Evolutionary conservation across 1,284 basidiomycete genomes (phyloP).

Genomic region (Apiotrichum gracile): DNA sequence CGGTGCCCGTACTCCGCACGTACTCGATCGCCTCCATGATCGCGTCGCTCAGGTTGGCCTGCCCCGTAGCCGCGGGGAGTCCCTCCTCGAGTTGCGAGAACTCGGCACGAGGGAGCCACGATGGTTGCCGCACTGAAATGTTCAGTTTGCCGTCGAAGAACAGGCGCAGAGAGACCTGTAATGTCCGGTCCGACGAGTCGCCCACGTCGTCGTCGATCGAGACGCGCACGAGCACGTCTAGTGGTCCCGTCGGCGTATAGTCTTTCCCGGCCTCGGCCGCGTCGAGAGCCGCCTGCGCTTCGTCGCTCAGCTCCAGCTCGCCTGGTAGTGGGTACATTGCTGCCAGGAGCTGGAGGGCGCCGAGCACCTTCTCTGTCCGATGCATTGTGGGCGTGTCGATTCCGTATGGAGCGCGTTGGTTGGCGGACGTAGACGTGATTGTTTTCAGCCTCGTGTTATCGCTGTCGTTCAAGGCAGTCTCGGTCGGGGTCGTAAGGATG

Average conservation of each 20-base stretch:
- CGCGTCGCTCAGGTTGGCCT: constrained; percentile 19
- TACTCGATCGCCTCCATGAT: constrained; percentile 27
- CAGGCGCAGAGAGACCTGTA: too few species aligned
- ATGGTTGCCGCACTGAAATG: constrained; percentile 22
- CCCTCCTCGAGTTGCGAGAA: constrained; percentile 13
- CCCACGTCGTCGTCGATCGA: constrained; percentile 6
- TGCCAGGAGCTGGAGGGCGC: constrained; percentile 32
- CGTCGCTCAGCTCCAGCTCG: constrained; percentile 26
- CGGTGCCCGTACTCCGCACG: constrained; percentile 1
- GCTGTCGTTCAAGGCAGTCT: too few species aligned
- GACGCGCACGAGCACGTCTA: constrained; percentile 8
- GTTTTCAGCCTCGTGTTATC: too few species aligned
- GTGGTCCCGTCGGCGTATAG: neutral
- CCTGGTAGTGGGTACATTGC: constrained; percentile 39
- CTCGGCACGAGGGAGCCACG: constrained; percentile 16
- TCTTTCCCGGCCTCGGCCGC: neutral
- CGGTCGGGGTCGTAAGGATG: too few species aligned
- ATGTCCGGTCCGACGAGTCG: constrained; percentile 1
- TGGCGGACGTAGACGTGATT: too few species aligned
- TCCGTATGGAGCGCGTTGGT: neutral
- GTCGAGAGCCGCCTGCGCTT: constrained; percentile 9
- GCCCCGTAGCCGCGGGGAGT: constrained; percentile 1
- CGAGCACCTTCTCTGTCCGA: constrained; percentile 4
- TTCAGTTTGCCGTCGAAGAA: neutral
- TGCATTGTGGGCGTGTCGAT: neutral